A percentile compares a stretch with the other conserved stretches of the same genome.
These are phyloP conservation scores for Gossypium laxum DNA, from an alignment of 441 rosid species.

Conservation along the genomic window DNA sequence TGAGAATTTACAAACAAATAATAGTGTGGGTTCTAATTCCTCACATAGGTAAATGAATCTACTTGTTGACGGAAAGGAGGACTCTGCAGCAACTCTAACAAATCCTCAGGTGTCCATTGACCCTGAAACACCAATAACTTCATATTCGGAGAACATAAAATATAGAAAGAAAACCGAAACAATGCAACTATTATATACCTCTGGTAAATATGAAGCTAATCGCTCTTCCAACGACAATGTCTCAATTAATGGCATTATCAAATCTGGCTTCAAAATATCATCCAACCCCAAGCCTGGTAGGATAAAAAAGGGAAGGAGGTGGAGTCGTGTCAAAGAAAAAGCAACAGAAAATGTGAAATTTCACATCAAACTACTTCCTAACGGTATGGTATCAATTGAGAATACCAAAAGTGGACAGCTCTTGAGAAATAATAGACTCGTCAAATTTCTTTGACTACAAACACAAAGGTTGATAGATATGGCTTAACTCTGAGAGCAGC, in stretches of 20 bases:
- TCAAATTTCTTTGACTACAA: not conserved
- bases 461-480: not conserved
- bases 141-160: not conserved
- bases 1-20: conserved; percentile 11
- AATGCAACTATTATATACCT: conserved; percentile 36
- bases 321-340: not conserved
- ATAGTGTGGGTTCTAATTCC: conserved; percentile 19
- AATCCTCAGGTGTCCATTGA: conserved; percentile 55
- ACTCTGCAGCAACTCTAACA: conserved; percentile 79
- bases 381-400: not conserved
- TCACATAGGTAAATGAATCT: conserved; percentile 86
- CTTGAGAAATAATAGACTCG: not conserved
- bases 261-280: conserved; percentile 77
- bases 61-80: conserved; percentile 93
- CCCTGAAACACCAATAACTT: conserved; percentile 43
- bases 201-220: conserved; percentile 65
- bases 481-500: not conserved
- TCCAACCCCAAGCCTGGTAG: conserved; percentile 62
- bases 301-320: not conserved
- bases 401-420: not conserved
- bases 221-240: conserved; percentile 53
- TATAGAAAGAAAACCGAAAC: not conserved
- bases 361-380: not conserved
- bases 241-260: conserved; percentile 79
- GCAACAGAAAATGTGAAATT: not conserved